A percentile compares a stretch with the other conserved stretches of the same genome.
Evolutionary conservation across 2,329 filamentous ascomycete genomes (phyloP).

Genomic region (Xylariaceae sp.): DNA sequence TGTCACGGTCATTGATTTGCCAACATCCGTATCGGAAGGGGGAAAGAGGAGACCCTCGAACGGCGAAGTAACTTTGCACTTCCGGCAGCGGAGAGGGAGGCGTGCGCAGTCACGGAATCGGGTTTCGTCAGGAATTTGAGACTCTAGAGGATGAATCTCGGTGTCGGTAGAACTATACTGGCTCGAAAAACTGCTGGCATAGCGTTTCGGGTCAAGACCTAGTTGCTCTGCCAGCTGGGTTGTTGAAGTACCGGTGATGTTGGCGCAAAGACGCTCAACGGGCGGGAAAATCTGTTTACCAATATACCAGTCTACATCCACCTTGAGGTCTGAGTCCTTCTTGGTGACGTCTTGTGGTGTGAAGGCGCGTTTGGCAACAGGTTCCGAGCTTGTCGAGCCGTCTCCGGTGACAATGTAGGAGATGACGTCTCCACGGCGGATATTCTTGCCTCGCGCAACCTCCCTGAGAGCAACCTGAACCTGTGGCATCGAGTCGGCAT

Average conservation of each 20-base stretch:
- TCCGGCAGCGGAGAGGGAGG: slow-evolving; percentile 72
- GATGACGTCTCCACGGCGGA: slow-evolving; percentile 93
- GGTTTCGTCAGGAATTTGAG: slow-evolving; percentile 84
- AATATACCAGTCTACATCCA: slow-evolving; percentile 96
- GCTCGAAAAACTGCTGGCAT: slow-evolving; percentile 57
- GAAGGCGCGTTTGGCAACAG: slow-evolving; percentile 82
- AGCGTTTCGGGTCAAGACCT: slow-evolving; percentile 84
- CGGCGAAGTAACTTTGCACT: slow-evolving; percentile 64
- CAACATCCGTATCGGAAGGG: slow-evolving; percentile 35
- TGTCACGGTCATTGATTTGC: slow-evolving; percentile 41
- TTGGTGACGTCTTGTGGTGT: slow-evolving; percentile 81
- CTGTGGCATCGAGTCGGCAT: slow-evolving; percentile 91
- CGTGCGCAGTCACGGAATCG: slow-evolving; percentile 79
- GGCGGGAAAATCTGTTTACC: slow-evolving; percentile 98
- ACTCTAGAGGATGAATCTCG: slow-evolving; percentile 87
- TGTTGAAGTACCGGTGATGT: slow-evolving; percentile 88
- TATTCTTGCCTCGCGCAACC: slow-evolving; percentile 75
- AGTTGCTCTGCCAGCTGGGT: slow-evolving; percentile 87
- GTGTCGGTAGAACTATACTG: slow-evolving; percentile 48
- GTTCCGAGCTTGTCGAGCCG: slow-evolving; percentile 54
- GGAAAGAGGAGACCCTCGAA: slow-evolving; percentile 71
- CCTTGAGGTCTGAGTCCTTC: slow-evolving; percentile 65
- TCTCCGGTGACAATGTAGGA: slow-evolving; percentile 88
- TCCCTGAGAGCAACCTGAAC: slow-evolving; percentile 92
- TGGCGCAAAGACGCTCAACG: slow-evolving; percentile 94